These are phyloP conservation scores for Chlorencoelia australis DNA, from an alignment of 2,329 filamentous ascomycete species.

Conservation along the genomic window DNA sequence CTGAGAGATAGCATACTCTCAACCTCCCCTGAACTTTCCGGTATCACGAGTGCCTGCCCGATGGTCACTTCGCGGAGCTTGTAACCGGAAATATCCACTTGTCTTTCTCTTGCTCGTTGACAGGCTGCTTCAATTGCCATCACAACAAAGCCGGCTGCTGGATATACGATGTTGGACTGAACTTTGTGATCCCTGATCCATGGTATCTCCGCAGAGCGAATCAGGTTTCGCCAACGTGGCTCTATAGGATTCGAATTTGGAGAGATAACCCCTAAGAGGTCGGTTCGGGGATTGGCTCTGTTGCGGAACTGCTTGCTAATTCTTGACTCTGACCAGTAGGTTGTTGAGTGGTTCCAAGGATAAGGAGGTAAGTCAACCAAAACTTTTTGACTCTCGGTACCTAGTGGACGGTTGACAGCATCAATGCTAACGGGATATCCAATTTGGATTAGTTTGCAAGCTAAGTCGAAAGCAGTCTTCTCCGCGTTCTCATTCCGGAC, in stretches of 20 bases:
- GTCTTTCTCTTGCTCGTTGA: slow-evolving; percentile 5
- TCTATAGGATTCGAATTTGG: slow-evolving; percentile 4
- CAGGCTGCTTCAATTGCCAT: slow-evolving; percentile 26
- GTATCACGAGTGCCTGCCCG: slow-evolving; percentile 4
- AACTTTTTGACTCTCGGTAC: slow-evolving; percentile 5
- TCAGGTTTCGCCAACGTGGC: slow-evolving; percentile 6
- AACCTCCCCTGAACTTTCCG: slow-evolving; percentile 28
- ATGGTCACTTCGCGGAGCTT: slow-evolving; percentile 3
- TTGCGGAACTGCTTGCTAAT: slow-evolving; percentile 31
- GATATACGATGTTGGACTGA: slow-evolving; percentile 29
- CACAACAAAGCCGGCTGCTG: slow-evolving; percentile 23
- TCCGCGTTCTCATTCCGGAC: slow-evolving; percentile 11
- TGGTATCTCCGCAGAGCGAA: slow-evolving; percentile 3
- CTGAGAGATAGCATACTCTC: slow-evolving; percentile 41
- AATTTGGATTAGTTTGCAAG: slow-evolving; percentile 9
- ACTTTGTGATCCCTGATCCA: slow-evolving; percentile 36
- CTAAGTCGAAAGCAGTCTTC: slow-evolving; percentile 11
- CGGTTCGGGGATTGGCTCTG: slow-evolving; percentile 1
- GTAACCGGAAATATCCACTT: background rate
- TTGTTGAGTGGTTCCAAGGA: slow-evolving; percentile 41
- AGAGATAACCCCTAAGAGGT: slow-evolving; percentile 3
- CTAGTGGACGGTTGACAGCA: slow-evolving; percentile 38
- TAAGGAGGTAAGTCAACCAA: slow-evolving; percentile 37
- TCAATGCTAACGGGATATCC: slow-evolving; percentile 32
- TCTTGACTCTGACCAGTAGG: slow-evolving; percentile 44